Base-by-base conservation (phyloP, 2,329 filamentous ascomycete species). In the Penicillium sp. region DNA sequence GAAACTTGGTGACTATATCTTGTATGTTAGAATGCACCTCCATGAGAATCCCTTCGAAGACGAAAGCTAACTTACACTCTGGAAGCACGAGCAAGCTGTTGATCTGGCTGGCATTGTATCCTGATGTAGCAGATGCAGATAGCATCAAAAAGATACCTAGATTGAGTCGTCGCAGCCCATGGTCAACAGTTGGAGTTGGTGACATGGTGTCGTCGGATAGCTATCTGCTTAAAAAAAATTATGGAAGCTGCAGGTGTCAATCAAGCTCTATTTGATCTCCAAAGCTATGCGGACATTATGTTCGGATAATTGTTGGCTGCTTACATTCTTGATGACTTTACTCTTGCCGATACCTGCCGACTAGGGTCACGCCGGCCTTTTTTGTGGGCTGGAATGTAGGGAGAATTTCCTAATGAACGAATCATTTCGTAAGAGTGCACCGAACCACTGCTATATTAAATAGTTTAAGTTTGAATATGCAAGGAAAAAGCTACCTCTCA, bases 71-170 rank as follows among this genome's bases (percentile, higher is more conserved):
- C 58, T 65, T 45, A 69, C 67, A 69, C 60, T 69, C 66, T 16
- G 66, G 66, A 37, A 69, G 59, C 11, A 69, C 67, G 6, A 68
- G 55, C 11, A 69, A 55, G 37, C 67, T 67, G 48, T 69, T 69
- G 55, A 69, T 69, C 61, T 68, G 67, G 33, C 67, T 69, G 25
- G 66, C 66, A 63, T 68, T 68, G 38, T 68, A 69, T 40, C 67
- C 67, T 2, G 67, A 60, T 1, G 67, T 69, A 56, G 67, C 66
- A n/a, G 67, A 69, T 40, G 67, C 67, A 52, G 67, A 63, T 25
- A 69, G 54, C 65, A 69, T 67, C 45, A 69, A 65, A 33, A 59
- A 55, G 37, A 69, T 69, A 22, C 67, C 67, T 16, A 67, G 46
- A 48, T 69, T 69, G 46, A 69, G 46, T 52, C 53, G 61, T 28